These are phyloP conservation scores for Dictyostelium brefeldianum DNA, from an alignment of 78 protist species.

Conservation along the genomic window DNA sequence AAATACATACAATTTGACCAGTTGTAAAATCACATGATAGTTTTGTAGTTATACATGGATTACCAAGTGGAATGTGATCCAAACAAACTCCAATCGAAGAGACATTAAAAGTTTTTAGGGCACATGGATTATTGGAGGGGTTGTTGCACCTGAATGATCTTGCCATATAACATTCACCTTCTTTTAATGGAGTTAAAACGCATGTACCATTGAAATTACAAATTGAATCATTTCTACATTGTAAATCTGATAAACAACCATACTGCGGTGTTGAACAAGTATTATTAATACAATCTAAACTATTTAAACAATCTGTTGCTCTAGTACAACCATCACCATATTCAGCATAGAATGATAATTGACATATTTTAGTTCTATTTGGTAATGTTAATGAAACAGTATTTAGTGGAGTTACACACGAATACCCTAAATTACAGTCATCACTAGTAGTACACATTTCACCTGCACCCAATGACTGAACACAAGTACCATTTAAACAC, in stretches of 20 bases:
- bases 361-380: not conserved
- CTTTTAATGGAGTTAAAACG: not conserved
- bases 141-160: constrained; percentile 2
- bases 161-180: constrained; percentile 15
- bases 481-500: constrained; percentile 22
- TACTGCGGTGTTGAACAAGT: not conserved
- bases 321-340: not conserved
- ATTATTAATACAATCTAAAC: not conserved
- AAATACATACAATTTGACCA: constrained; percentile 26
- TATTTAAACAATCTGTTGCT: not conserved
- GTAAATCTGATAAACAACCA: constrained; percentile 10
- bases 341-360: not conserved
- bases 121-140: not conserved
- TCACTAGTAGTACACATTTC: not conserved
- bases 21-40: constrained; percentile 7
- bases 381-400: not conserved
- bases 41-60: constrained; percentile 14
- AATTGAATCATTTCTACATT: not conserved
- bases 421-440: constrained; percentile 5
- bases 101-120: not conserved
- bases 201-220: not conserved
- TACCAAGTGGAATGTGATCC: constrained; percentile 9
- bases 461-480: not conserved
- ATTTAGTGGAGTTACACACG: not conserved
- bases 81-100: constrained; percentile 34